These are phyloP conservation scores for Mrakia hoshinonis DNA, from an alignment of 768 basidiomycete genomes.

Conservation along the genomic window DNA sequence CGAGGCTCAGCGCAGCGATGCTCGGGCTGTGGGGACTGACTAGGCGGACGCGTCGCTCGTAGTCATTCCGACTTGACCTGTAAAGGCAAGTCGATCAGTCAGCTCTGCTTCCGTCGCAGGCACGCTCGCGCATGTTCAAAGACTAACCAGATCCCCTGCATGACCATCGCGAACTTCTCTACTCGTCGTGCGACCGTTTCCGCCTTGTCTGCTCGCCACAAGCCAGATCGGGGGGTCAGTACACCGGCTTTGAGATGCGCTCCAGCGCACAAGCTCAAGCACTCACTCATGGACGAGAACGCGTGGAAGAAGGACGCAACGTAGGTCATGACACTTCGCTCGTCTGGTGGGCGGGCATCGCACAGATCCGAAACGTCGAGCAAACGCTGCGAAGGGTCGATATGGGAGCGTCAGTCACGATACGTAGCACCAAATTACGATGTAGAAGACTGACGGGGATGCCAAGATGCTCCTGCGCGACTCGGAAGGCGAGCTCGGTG, in stretches of 20 bases:
- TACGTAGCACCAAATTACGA: constrained; percentile 14
- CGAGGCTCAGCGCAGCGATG: not conserved
- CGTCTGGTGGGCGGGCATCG: constrained; percentile 78
- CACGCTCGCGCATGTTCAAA: not conserved
- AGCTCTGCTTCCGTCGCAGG: not conserved
- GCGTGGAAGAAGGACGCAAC: constrained; percentile 95
- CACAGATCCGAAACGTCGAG: constrained; percentile 94
- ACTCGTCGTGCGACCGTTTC: constrained; percentile 89
- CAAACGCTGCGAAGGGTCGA: constrained; percentile 55
- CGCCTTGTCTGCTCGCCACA: constrained; percentile 86
- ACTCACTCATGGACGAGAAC: constrained; percentile 87
- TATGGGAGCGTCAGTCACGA: not conserved
- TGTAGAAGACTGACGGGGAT: constrained; percentile 62
- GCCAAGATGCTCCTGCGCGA: constrained; percentile 77
- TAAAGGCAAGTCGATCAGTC: not conserved
- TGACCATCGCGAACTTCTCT: constrained; percentile 89
- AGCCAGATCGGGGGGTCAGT: too few relatives aligned
- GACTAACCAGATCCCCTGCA: constrained; percentile 51
- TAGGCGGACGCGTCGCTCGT: constrained; percentile 70
- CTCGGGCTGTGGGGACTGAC: constrained; percentile 43
- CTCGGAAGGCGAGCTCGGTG: constrained; percentile 73
- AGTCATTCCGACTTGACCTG: constrained; percentile 80
- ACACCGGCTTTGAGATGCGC: too few relatives aligned
- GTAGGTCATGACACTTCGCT: constrained; percentile 53
- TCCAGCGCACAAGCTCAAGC: not conserved